Conservation (phyloP, 2,329 filamentous ascomycete species). For the Sphaerulina populicola region DNA sequence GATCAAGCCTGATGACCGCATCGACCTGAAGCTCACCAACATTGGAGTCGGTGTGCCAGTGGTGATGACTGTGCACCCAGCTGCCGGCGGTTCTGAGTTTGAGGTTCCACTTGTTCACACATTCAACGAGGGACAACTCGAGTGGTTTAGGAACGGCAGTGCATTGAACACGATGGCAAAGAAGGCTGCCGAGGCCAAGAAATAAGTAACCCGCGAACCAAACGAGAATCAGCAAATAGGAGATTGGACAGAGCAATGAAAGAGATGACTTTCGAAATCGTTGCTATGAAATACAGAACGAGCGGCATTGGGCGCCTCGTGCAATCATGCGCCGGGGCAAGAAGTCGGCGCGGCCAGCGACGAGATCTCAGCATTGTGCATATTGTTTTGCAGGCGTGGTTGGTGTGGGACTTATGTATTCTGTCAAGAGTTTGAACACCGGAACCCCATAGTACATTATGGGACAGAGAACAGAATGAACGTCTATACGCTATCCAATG, state of each 20-base stretch:
- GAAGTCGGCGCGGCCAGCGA: slow-evolving; percentile 13
- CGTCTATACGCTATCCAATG: no score
- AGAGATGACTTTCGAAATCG: slow-evolving; percentile 14
- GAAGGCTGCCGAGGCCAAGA: slow-evolving; percentile 27
- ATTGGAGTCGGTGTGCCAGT: slow-evolving; percentile 87
- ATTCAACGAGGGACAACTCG: slow-evolving; percentile 94
- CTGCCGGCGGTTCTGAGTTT: slow-evolving; percentile 65
- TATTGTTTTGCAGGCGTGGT: slow-evolving; percentile 20
- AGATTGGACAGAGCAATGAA: slow-evolving; percentile 8
- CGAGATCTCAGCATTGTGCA: slow-evolving; percentile 22
- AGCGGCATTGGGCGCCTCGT: slow-evolving; percentile 14
- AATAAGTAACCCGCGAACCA: slow-evolving; percentile 5
- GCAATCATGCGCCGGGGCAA: slow-evolving; percentile 10
- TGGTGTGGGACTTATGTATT: slow-evolving; percentile 20
- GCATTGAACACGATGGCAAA: slow-evolving; percentile 99
- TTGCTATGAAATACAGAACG: slow-evolving; percentile 17
- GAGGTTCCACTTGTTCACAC: slow-evolving; percentile 84
- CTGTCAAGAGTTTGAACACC: slow-evolving; percentile 18
- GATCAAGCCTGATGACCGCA: slow-evolving; percentile 84
- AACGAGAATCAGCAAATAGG: slow-evolving; percentile 4
- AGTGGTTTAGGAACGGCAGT: slow-evolving; percentile 98
- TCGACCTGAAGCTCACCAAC: slow-evolving; percentile 83
- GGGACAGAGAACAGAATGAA: no score
- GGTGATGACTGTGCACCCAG: slow-evolving; percentile 84
- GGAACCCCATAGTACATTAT: no score